Percentiles rank a stretch among this genome's conserved stretches.
Conservation (phyloP, 1,284 basidiomycete species). For the Naganishia sp. region DNA sequence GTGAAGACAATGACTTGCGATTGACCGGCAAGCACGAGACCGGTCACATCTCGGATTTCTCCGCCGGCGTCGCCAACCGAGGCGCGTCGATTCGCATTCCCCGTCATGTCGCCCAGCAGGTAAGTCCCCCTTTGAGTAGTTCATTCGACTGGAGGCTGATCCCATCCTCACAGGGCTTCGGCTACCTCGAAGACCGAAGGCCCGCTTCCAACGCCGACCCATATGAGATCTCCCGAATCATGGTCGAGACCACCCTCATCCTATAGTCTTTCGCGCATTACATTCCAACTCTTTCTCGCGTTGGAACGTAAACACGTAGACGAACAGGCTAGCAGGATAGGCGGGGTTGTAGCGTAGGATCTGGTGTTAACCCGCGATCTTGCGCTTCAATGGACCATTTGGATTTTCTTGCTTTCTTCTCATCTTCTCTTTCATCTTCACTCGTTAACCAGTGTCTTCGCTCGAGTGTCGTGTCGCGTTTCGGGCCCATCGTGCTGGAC, state of each 20-base stretch:
- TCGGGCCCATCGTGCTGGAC: background rate
- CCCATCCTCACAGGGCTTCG: conserved; percentile 68
- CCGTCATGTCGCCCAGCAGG: conserved; percentile 74
- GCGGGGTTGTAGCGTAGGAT: conserved; percentile 15
- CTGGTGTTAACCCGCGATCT: background rate
- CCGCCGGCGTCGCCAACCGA: conserved; percentile 94
- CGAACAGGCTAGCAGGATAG: conserved; percentile 1
- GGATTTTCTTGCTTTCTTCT: background rate
- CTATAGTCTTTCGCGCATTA: conserved; percentile 36
- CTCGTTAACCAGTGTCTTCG: conserved; percentile 8
- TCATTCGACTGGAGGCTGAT: background rate
- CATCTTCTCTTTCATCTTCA: background rate
- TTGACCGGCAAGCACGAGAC: conserved; percentile 93
- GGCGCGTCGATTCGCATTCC: conserved; percentile 76
- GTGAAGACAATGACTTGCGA: conserved; percentile 92
- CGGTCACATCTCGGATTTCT: conserved; percentile 89
- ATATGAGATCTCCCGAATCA: conserved; percentile 80
- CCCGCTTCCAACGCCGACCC: conserved; percentile 97
- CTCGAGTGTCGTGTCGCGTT: background rate
- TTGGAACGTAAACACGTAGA: conserved; percentile 5
- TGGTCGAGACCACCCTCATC: conserved; percentile 81
- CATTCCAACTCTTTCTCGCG: conserved; percentile 3
- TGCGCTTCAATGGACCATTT: conserved; percentile 3
- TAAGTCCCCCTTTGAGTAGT: background rate
- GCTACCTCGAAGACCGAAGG: conserved; percentile 94